Base-by-base conservation (phyloP, 495 filamentous ascomycete species). In the Letharia columbiana region DNA sequence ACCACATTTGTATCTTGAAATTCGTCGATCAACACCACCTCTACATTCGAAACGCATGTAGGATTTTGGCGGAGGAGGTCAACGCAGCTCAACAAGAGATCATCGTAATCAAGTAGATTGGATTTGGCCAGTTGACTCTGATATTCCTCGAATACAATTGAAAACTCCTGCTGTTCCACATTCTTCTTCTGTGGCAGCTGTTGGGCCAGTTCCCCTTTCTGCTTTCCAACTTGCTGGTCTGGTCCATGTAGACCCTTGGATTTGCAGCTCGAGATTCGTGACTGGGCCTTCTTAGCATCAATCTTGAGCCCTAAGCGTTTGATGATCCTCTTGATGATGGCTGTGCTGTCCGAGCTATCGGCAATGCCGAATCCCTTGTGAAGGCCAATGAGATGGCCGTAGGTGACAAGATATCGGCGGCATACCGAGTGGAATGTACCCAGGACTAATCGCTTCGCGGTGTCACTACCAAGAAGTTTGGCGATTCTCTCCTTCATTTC, bases 381-480 rank as follows among this genome's bases (percentile, higher is more conserved):
- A 60, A 99, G 73, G 5, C 89, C 92, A 70, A 99, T 93, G 61
- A 91, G 78, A 72, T 91, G 83, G 33, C 95, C 95, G 77, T 98
- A 97, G 31, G 81, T 83, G 62, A 88, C 83, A 31, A 99, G 81
- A 75, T 96, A 99, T 63, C 90, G 83, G 42, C 91, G 83, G 67
- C 91, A 87, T 66, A 99, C 91, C 58, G 91, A 95, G 76, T 99
- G 95, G 70, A 99, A 99, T 13, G 95, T 99, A 18, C 95, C 95
- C 17, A 99, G 79, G 50, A 96, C 83, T 65, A 99, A 77, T 69
- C 86, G 89, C 57, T 82, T 86, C 75, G 93, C 91, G 39, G 89
- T 75, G 3, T 86, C 88, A 69, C 90, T 84, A 5, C 91, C 91
- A 28, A 98, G 80, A 17, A 94, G 80, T 66, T 84, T 86, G 0